phyloP scores from a whole-genome alignment of 805 yeast genomes.

The Brettanomyces anomalus region DNA sequence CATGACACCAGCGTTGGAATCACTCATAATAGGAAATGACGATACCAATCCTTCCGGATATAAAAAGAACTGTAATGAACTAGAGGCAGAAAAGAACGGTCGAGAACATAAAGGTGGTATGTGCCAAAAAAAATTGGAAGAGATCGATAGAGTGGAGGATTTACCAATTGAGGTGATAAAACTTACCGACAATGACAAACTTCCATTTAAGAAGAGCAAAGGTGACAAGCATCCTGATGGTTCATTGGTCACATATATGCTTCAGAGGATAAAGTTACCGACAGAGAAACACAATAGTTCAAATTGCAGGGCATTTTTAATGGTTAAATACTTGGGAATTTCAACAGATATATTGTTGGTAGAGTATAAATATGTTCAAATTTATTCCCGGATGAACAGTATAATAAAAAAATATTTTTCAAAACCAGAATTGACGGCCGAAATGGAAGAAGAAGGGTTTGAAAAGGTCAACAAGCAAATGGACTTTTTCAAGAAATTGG shows the following conservation, averaged over 20 bases:
- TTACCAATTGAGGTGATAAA: slow-evolving; percentile 6
- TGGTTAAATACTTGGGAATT: slow-evolving; percentile 19
- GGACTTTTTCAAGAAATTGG: slow-evolving; percentile 17
- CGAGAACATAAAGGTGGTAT: too few relatives aligned
- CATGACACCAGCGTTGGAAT: too few relatives aligned
- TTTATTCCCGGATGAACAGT: slow-evolving; percentile 17
- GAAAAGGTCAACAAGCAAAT: slow-evolving; percentile 14
- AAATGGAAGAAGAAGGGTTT: slow-evolving; percentile 20
- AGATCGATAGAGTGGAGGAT: slow-evolving; percentile 2
- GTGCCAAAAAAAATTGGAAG: not conserved
- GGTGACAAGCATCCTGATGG: not conserved
- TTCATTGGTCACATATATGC: not conserved
- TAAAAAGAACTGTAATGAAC: too few relatives aligned
- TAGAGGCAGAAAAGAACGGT: too few relatives aligned
- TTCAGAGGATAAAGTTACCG: slow-evolving; percentile 6
- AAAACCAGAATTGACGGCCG: slow-evolving; percentile 12
- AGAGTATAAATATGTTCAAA: slow-evolving; percentile 21
- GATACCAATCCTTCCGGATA: too few relatives aligned
- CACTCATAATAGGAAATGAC: too few relatives aligned
- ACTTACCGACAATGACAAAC: slow-evolving; percentile 4
- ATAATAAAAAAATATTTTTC: slow-evolving; percentile 19
- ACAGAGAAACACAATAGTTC: not conserved
- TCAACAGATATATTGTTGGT: slow-evolving; percentile 18
- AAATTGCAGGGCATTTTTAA: slow-evolving; percentile 8
- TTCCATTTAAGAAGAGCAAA: slow-evolving; percentile 1